Evolutionary conservation across 768 basidiomycete genomes (phyloP).

Genomic region (Lepiota subincarnata): DNA sequence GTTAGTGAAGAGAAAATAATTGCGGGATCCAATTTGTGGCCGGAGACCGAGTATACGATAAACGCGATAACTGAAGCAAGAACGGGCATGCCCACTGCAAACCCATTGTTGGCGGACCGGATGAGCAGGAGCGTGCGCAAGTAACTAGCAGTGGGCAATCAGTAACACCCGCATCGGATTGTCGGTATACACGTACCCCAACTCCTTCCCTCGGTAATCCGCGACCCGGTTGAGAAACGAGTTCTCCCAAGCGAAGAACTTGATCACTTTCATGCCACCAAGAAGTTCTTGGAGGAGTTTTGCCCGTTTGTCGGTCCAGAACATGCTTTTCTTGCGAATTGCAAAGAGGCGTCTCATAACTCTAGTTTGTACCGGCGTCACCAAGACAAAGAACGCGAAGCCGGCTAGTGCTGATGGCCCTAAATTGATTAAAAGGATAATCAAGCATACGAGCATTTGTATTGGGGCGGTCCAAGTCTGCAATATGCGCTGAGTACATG

Average conservation of each 20-base stretch:
- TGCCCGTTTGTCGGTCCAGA: slow-evolving; percentile 87
- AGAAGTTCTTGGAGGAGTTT: slow-evolving; percentile 88
- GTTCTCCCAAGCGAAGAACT: slow-evolving; percentile 85
- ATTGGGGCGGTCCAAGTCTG: slow-evolving; percentile 71
- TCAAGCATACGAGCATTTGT: slow-evolving; percentile 72
- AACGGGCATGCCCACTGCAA: slow-evolving; percentile 68
- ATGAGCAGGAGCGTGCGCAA: slow-evolving; percentile 65
- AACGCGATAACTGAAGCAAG: slow-evolving; percentile 77
- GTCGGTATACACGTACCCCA: slow-evolving; percentile 40
- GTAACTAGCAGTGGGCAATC: slow-evolving; percentile 34
- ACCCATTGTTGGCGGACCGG: slow-evolving; percentile 62
- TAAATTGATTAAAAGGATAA: slow-evolving; percentile 69
- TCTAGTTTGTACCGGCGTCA: slow-evolving; percentile 67
- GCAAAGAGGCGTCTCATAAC: slow-evolving; percentile 73
- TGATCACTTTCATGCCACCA: slow-evolving; percentile 88
- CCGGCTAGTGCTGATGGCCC: slow-evolving; percentile 58
- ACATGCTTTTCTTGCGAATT: slow-evolving; percentile 71
- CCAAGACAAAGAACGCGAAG: slow-evolving; percentile 59
- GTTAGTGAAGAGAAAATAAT: slow-evolving; percentile 82
- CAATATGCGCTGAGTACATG: neutral
- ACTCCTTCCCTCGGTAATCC: slow-evolving; percentile 67
- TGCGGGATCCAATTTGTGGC: slow-evolving; percentile 64
- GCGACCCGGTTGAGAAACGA: slow-evolving; percentile 76
- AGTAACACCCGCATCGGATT: neutral
- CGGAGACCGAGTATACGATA: slow-evolving; percentile 71